Conservation (phyloP, 116 monocot genomes). For the Iris pallida region DNA sequence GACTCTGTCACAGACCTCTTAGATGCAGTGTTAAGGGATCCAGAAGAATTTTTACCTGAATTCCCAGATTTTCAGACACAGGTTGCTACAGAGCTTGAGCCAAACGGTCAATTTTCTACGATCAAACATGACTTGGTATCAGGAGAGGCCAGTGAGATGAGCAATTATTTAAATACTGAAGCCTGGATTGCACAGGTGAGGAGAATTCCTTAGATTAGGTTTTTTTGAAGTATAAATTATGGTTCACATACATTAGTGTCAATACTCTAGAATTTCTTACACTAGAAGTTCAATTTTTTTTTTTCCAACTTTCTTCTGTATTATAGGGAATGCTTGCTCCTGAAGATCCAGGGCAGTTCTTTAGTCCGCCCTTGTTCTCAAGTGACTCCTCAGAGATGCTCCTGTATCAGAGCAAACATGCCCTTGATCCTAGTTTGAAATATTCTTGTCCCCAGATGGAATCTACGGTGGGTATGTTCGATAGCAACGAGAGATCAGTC, state of each 20-base stretch:
- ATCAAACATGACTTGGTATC: background rate
- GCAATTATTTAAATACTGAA: background rate
- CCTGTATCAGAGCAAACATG: background rate
- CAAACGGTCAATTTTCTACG: background rate
- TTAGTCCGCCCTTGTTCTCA: no score
- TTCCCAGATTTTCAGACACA: background rate
- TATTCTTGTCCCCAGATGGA: background rate
- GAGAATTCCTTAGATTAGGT: background rate
- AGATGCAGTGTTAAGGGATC: constrained; percentile 14
- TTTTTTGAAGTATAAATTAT: background rate
- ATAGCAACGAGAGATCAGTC: background rate
- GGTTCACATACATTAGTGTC: background rate
- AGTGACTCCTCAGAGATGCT: no score
- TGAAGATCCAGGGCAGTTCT: no score
- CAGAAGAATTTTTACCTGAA: constrained; percentile 10
- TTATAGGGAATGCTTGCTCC: no score
- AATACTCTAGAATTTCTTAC: background rate
- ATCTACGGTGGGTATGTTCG: background rate
- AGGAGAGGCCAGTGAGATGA: background rate
- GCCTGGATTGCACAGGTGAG: background rate
- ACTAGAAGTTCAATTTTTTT: no score
- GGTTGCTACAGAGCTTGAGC: background rate
- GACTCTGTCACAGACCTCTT: constrained; percentile 16
- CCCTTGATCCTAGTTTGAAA: background rate
- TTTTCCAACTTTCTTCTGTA: no score